A percentile compares a stretch with the other conserved stretches of the same genome.
These are phyloP conservation scores for Leccinum proximum DNA, from an alignment of 1,284 basidiomycete species.

Conservation along the genomic window DNA sequence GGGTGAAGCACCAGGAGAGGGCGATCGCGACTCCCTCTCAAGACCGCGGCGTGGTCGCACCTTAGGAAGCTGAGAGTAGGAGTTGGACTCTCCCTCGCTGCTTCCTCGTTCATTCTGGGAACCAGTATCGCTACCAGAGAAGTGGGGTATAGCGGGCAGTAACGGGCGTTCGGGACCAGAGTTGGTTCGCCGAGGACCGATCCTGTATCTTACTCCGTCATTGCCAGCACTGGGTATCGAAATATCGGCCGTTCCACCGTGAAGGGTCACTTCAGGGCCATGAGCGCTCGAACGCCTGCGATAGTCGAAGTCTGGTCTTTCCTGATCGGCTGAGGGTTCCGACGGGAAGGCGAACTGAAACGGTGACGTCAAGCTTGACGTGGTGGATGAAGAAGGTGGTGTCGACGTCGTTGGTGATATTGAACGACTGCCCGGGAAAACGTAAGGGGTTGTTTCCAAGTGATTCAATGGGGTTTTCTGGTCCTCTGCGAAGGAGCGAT, in stretches of 20 bases:
- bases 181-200: constrained; percentile 46
- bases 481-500: constrained; percentile 56
- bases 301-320: constrained; percentile 62
- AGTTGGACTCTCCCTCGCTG: constrained; percentile 50
- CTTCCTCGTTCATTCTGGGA: constrained; percentile 52
- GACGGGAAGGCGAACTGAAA: constrained; percentile 61
- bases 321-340: constrained; percentile 47
- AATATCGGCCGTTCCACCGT: constrained; percentile 69
- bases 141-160: constrained; percentile 46
- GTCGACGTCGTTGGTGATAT: constrained; percentile 68
- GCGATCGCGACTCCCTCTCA: constrained; percentile 60
- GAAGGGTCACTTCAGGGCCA: constrained; percentile 58
- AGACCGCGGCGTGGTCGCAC: constrained; percentile 43
- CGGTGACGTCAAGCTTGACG: constrained; percentile 52
- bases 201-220: constrained; percentile 59
- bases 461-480: constrained; percentile 55
- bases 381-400: constrained; percentile 61
- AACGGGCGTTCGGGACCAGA: constrained; percentile 48
- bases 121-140: constrained; percentile 48
- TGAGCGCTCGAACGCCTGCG: constrained; percentile 52
- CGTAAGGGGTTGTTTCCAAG: constrained; percentile 58
- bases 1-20: constrained; percentile 58
- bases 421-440: constrained; percentile 66
- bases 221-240: constrained; percentile 47
- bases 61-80: constrained; percentile 39